Evolutionary conservation across 1,139 yeast genomes (phyloP).

Genomic region (Candida pseudocylindracea): DNA sequence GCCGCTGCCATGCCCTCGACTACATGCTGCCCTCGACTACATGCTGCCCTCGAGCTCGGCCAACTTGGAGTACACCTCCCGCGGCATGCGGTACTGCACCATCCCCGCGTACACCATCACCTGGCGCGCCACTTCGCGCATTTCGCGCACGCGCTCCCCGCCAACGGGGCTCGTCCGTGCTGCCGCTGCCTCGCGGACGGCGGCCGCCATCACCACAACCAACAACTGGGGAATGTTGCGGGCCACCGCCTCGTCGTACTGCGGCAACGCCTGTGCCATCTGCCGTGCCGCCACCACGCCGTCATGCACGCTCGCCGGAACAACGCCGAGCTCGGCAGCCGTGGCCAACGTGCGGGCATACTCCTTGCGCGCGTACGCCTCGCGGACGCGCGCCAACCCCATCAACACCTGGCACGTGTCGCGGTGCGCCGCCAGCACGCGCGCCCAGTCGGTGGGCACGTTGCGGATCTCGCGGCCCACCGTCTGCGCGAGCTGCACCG

Average conservation of each 20-base stretch:
- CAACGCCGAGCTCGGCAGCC: constrained; percentile 35
- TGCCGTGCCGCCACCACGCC: constrained; percentile 15
- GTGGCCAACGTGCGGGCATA: constrained; percentile 38
- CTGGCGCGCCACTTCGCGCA: constrained; percentile 28
- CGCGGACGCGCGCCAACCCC: constrained; percentile 46
- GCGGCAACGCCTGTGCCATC: constrained; percentile 18
- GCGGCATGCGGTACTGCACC: constrained; percentile 88
- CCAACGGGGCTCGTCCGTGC: constrained; percentile 20
- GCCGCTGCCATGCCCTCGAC: background rate
- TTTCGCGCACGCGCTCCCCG: constrained; percentile 26
- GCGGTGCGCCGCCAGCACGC: constrained; percentile 21
- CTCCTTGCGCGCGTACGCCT: constrained; percentile 29
- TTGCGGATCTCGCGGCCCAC: constrained; percentile 23
- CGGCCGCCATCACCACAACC: constrained; percentile 63
- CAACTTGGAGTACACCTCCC: constrained; percentile 63
- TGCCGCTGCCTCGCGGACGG: constrained; percentile 33
- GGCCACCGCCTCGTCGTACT: constrained; percentile 37
- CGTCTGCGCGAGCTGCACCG: constrained; percentile 25
- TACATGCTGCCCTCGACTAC: constrained; percentile 1
- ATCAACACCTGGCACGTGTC: constrained; percentile 46
- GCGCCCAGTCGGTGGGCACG: constrained; percentile 22
- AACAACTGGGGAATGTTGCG: constrained; percentile 66
- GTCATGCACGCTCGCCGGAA: constrained; percentile 31
- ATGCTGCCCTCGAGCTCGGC: constrained; percentile 44
- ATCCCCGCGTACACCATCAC: constrained; percentile 92